phyloP scores from a whole-genome alignment of 805 yeast species.

The Ogataea parapolymorpha region DNA sequence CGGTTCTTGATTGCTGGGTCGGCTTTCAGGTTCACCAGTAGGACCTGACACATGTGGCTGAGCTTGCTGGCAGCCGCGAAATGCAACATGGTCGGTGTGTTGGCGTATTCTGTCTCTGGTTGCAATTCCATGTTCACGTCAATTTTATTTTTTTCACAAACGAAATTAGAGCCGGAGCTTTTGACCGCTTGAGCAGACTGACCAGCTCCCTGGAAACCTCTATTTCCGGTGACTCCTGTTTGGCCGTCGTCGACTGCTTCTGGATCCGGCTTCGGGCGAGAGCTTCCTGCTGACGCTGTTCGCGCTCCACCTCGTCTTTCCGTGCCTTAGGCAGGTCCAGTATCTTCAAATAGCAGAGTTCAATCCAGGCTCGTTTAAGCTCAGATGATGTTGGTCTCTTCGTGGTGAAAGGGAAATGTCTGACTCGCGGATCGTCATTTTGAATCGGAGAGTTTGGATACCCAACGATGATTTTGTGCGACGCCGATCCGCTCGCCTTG shows the following conservation, averaged over 20 bases:
- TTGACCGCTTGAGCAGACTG: conserved; percentile 62
- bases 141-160: conserved; percentile 59
- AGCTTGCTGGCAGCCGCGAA: conserved; percentile 69
- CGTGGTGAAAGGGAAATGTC: conserved; percentile 83
- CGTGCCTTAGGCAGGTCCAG: conserved; percentile 53
- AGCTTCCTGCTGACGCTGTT: conserved; percentile 31
- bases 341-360: conserved; percentile 57
- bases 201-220: conserved; percentile 60
- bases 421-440: conserved; percentile 58
- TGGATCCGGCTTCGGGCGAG: conserved; percentile 26
- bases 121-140: conserved; percentile 49
- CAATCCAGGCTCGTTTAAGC: conserved; percentile 79
- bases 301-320: conserved; percentile 25
- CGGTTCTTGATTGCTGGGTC: conserved; percentile 60
- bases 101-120: conserved; percentile 50
- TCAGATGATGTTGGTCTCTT: conserved; percentile 81
- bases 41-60: conserved; percentile 60
- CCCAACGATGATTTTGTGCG: conserved; percentile 61
- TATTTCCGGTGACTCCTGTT: conserved; percentile 22
- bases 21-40: conserved; percentile 63
- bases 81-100: conserved; percentile 74
- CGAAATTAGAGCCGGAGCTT: conserved; percentile 67
- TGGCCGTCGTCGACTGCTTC: not conserved
- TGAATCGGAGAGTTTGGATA: conserved; percentile 56
- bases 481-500: conserved; percentile 74